A percentile compares a stretch with the other conserved stretches of the same genome.
Evolutionary conservation across 176 grass and related monocot genomes (phyloP).

Genomic region (Lolium perenne): DNA sequence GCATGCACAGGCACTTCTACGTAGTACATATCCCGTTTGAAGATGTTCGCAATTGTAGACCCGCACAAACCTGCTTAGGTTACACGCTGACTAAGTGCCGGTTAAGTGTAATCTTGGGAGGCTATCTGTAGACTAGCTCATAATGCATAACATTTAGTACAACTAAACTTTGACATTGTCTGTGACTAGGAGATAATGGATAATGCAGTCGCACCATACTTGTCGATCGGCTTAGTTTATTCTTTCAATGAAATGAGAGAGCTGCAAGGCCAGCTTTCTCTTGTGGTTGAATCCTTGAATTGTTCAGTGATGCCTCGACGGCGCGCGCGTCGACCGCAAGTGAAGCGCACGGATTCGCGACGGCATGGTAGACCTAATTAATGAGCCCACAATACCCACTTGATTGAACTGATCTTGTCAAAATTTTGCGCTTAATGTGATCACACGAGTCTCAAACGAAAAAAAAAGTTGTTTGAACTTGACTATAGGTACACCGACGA

Average conservation of each 20-base stretch:
- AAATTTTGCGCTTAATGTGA: background rate
- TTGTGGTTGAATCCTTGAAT: background rate
- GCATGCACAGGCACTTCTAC: no score
- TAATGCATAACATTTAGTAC: no score
- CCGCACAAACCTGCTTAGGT: no score
- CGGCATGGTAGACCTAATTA: slow-evolving; percentile 10
- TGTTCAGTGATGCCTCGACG: background rate
- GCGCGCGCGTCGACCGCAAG: background rate
- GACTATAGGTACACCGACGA: no score
- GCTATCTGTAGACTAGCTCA: no score
- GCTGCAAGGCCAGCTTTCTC: background rate
- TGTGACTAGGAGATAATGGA: no score
- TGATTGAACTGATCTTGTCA: background rate
- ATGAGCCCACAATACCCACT: slow-evolving; percentile 5
- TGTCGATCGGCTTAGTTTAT: background rate
- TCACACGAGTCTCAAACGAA: background rate
- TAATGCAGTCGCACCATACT: background rate
- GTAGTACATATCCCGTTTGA: no score
- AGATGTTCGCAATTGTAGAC: no score
- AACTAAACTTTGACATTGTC: background rate
- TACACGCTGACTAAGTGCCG: no score
- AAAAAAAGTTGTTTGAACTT: no score
- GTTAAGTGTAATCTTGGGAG: no score
- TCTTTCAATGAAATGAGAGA: background rate
- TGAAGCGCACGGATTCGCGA: background rate